Percentiles rank a stretch among this genome's conserved stretches.
These are phyloP conservation scores for Arachnomyces sp. DNA, from an alignment of 2,329 filamentous ascomycete genomes.

Conservation along the genomic window DNA sequence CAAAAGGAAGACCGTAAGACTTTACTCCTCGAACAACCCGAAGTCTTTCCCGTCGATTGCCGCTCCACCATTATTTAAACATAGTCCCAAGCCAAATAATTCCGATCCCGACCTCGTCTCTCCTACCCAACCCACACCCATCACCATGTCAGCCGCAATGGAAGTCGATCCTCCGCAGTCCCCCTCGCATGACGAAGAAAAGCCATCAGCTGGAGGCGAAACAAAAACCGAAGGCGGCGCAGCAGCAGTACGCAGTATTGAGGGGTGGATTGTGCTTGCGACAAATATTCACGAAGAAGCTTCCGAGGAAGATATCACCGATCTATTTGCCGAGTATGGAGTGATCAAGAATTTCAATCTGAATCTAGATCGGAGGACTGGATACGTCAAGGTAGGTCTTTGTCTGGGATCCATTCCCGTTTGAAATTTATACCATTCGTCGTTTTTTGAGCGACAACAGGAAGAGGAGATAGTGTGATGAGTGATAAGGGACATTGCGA, in stretches of 20 bases:
- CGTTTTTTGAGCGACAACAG: too few relatives aligned
- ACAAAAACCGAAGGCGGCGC: conserved; percentile 38
- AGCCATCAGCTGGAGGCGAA: conserved; percentile 26
- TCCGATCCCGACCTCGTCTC: too few relatives aligned
- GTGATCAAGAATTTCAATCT: conserved; percentile 62
- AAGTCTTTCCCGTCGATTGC: too few relatives aligned
- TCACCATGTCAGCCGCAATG: conserved; percentile 38
- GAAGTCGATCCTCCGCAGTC: conserved; percentile 35
- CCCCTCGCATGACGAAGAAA: conserved; percentile 22
- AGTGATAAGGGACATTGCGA: too few relatives aligned
- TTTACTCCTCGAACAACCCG: too few relatives aligned
- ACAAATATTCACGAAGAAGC: conserved; percentile 64
- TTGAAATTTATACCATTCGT: too few relatives aligned
- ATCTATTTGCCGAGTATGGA: conserved; percentile 59
- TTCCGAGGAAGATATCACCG: conserved; percentile 59
- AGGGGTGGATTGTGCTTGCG: conserved; percentile 62
- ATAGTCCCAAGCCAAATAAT: too few relatives aligned
- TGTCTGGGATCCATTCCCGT: too few relatives aligned
- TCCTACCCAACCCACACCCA: too few relatives aligned
- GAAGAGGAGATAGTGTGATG: too few relatives aligned
- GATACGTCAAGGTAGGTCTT: conserved; percentile 56
- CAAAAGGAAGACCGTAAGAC: too few relatives aligned
- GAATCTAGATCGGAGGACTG: conserved; percentile 58
- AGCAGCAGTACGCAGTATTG: conserved; percentile 58
- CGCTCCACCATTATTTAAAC: too few relatives aligned